Evolutionary conservation across 495 filamentous ascomycete genomes (phyloP), one percentile per base, ranked within the genome.

Genomic region (Tuber brumale): DNA sequence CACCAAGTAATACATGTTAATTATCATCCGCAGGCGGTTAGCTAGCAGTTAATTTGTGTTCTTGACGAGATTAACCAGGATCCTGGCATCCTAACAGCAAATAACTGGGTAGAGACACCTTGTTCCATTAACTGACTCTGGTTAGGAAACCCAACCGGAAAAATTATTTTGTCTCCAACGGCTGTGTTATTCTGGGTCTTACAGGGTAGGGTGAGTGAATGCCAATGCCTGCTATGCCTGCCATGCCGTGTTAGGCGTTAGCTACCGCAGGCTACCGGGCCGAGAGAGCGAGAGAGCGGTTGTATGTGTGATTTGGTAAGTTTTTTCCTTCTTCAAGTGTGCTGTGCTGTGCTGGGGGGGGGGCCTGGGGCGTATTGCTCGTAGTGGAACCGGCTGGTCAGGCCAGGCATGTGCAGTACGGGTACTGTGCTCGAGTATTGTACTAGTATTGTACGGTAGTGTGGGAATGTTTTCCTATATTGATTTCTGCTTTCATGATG

Each of bases 181-280:
- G 48, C n/a, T 3, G 48, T n/a, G 48, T 48, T 10, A n/a, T 27
- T n/a, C 12, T 61, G n/a, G n/a, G n/a, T 31, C n/a, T 16, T 10
- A 61, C 51, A 31, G 31, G 31, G 23, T 48, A 39, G 21, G 8
- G 23, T 9, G 19, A 9, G 6, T 21, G 46, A 23, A 23, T 23
- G 57, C n/a, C 57, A 39, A 61, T 61, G 51, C n/a, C n/a, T 61
- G 51, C n/a, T n/a, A 61, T 61, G n/a, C 57, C n/a, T 61, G 51
- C n/a, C 51, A 61, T 61, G n/a, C 57, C n/a, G 31, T 31, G 57
- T 31, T 27, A 31, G n/a, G 57, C 57, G 57, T 61, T 31, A 61
- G 8, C 8, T 21, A 43, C 12, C 42, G 12, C 3, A 4, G 12
- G 57, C n/a, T 31, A 31, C n/a, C 12, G n/a, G 3, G 16, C n/a